phyloP scores from a whole-genome alignment of 2,329 filamentous ascomycete species.

The Apiospora marii region DNA sequence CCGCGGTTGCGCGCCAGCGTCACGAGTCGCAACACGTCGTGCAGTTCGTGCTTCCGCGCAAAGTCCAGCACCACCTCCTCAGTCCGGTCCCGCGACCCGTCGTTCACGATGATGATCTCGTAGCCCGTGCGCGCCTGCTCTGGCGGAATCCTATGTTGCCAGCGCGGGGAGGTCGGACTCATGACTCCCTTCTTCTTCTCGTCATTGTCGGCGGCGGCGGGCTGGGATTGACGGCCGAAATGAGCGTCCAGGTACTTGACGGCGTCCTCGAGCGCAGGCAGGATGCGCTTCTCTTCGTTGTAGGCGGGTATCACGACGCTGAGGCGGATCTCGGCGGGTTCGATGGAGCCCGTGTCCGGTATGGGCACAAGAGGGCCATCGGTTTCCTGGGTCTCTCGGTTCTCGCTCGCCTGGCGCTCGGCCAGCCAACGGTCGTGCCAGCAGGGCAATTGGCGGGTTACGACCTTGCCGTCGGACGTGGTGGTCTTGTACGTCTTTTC shows the following conservation, averaged over 20 bases:
- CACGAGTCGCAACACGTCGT: slow-evolving; percentile 83
- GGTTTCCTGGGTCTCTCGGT: slow-evolving; percentile 43
- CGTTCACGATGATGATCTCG: slow-evolving; percentile 92
- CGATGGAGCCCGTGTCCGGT: slow-evolving; percentile 67
- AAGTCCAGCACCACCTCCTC: slow-evolving; percentile 82
- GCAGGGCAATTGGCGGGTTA: slow-evolving; percentile 72
- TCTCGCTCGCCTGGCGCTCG: slow-evolving; percentile 61
- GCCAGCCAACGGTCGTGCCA: slow-evolving; percentile 83
- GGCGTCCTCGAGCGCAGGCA: slow-evolving; percentile 88
- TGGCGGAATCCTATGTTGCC: slow-evolving; percentile 43
- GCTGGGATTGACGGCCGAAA: slow-evolving; percentile 63
- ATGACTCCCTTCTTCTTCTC: slow-evolving; percentile 40
- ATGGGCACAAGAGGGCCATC: slow-evolving; percentile 47
- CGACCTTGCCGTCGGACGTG: slow-evolving; percentile 66
- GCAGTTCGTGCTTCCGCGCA: slow-evolving; percentile 74
- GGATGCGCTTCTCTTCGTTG: slow-evolving; percentile 87
- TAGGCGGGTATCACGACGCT: slow-evolving; percentile 94
- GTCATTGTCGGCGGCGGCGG: slow-evolving; percentile 24
- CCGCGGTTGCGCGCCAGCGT: slow-evolving; percentile 83
- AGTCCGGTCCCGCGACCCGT: slow-evolving; percentile 86
- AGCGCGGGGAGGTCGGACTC: slow-evolving; percentile 41
- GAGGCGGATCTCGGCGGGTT: slow-evolving; percentile 82
- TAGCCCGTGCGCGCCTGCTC: slow-evolving; percentile 67
- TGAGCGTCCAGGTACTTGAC: slow-evolving; percentile 82
- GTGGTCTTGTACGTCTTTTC: slow-evolving; percentile 89